phyloP scores from a whole-genome alignment of 2,329 filamentous ascomycete genomes.

The Catunica adiposa region DNA sequence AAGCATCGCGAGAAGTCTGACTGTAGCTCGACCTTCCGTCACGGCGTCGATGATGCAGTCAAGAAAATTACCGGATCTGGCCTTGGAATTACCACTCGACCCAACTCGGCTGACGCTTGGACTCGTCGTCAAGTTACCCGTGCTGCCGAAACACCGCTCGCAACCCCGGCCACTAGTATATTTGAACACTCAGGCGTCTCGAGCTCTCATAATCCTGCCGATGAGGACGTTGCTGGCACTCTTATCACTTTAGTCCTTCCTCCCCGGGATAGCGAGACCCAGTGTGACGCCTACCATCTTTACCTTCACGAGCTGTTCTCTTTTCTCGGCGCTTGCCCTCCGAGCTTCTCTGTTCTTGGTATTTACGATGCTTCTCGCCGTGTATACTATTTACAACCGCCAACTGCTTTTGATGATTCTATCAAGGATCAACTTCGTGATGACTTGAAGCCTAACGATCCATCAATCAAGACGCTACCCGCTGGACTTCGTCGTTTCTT shows the following conservation, averaged over 20 bases:
- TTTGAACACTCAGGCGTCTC: conserved; percentile 4
- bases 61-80: conserved; percentile 13
- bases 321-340: conserved; percentile 10
- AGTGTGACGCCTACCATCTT: conserved; percentile 13
- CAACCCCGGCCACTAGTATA: conserved; percentile 9
- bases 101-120: neutral
- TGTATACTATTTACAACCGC: conserved; percentile 14
- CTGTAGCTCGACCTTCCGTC: conserved; percentile 13
- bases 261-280: conserved; percentile 5
- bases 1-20: conserved; percentile 12
- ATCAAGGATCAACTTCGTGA: conserved; percentile 2
- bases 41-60: conserved; percentile 13
- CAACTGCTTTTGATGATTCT: conserved; percentile 10
- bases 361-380: conserved; percentile 13
- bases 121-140: neutral
- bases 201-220: neutral
- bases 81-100: conserved; percentile 2
- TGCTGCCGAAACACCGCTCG: conserved; percentile 6
- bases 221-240: neutral
- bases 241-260: conserved; percentile 13
- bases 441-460: neutral
- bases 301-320: conserved; percentile 11
- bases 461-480: conserved; percentile 5
- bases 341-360: conserved; percentile 11
- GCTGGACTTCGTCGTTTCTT: conserved; percentile 14